A percentile compares a stretch with the other conserved stretches of the same genome.
phyloP scores from a whole-genome alignment of 768 basidiomycete species.

The Pisolithus albus region DNA sequence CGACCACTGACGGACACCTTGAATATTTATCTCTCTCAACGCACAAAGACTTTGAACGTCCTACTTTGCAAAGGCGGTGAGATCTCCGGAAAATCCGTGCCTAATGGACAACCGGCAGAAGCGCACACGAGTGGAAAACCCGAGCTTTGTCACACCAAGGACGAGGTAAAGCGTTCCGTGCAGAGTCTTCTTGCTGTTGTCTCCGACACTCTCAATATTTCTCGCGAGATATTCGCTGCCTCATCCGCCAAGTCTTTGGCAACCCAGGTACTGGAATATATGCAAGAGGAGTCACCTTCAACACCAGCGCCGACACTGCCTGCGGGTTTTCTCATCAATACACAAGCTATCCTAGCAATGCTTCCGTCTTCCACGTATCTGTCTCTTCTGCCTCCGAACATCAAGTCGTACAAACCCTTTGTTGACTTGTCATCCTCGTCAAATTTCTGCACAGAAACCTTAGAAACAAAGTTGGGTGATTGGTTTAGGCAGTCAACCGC shows the following conservation, averaged over 20 bases:
- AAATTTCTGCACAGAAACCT: slow-evolving; percentile 36
- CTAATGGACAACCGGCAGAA: slow-evolving; percentile 32
- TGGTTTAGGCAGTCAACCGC: slow-evolving; percentile 59
- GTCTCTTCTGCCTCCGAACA: slow-evolving; percentile 60
- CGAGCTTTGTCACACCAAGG: slow-evolving; percentile 23
- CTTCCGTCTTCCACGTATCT: slow-evolving; percentile 84
- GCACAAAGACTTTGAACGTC: slow-evolving; percentile 50
- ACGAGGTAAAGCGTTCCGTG: slow-evolving; percentile 49
- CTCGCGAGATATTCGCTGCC: slow-evolving; percentile 52
- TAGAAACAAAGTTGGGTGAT: slow-evolving; percentile 42
- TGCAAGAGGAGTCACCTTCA: slow-evolving; percentile 46
- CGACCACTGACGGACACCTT: slow-evolving; percentile 71
- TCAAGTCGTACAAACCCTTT: slow-evolving; percentile 80
- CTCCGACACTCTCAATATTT: slow-evolving; percentile 48
- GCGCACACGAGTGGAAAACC: slow-evolving; percentile 3
- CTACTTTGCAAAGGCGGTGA: slow-evolving; percentile 33
- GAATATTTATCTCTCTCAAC: slow-evolving; percentile 62
- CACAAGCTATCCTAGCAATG: slow-evolving; percentile 56
- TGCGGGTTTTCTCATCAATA: slow-evolving; percentile 53
- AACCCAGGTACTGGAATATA: slow-evolving; percentile 47
- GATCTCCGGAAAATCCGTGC: slow-evolving; percentile 13
- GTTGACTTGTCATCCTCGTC: slow-evolving; percentile 60
- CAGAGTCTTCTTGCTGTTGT: slow-evolving; percentile 49
- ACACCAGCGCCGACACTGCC: slow-evolving; percentile 30
- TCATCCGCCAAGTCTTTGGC: slow-evolving; percentile 42